Conservation (phyloP, 2,329 filamentous ascomycete species). For the Colletotrichum ledebouriae region DNA sequence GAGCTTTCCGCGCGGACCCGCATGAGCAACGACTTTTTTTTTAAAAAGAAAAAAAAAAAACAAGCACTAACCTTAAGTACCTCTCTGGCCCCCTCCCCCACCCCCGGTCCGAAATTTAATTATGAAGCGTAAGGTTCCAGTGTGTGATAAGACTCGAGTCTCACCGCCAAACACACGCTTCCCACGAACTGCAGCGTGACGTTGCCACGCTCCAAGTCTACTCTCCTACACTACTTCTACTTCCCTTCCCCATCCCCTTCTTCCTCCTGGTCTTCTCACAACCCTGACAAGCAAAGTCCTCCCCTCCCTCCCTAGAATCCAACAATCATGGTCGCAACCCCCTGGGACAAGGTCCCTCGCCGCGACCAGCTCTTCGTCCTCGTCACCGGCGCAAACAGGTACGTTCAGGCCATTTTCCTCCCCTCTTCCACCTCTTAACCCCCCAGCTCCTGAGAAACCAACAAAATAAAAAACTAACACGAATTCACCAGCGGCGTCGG, state of each 20-base stretch:
- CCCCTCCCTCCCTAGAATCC: not conserved
- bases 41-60: no score
- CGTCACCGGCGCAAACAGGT: slow-evolving; percentile 91
- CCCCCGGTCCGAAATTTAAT: slow-evolving; percentile 21
- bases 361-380: slow-evolving; percentile 73
- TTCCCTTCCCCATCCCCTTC: not conserved
- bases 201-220: not conserved
- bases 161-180: slow-evolving; percentile 31
- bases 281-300: not conserved
- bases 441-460: no score
- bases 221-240: not conserved
- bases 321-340: slow-evolving; percentile 44
- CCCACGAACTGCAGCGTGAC: slow-evolving; percentile 1
- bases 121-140: not conserved
- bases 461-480: not conserved
- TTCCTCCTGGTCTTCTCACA: not conserved
- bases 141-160: slow-evolving; percentile 12
- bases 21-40: not conserved
- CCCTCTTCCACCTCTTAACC: slow-evolving; percentile 3
- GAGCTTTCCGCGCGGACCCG: slow-evolving; percentile 15
- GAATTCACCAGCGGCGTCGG: slow-evolving; percentile 79
- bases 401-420: not conserved
- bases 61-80: slow-evolving; percentile 20
- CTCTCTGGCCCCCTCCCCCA: not conserved
- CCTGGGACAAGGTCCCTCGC: slow-evolving; percentile 52